These are phyloP conservation scores for Dalechampia spathulata DNA, from an alignment of 441 rosid genomes.

Conservation along the genomic window DNA sequence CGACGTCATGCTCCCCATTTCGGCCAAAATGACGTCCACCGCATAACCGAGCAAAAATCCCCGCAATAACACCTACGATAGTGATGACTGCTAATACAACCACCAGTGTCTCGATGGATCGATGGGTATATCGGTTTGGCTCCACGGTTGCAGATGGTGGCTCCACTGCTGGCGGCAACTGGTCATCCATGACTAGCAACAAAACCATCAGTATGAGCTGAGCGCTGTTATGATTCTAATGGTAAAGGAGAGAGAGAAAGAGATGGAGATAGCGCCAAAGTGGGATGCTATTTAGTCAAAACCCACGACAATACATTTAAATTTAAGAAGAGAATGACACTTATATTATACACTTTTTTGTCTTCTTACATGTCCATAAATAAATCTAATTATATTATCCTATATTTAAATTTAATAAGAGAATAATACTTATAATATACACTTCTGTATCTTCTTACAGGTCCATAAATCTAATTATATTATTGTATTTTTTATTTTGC, in stretches of 20 bases:
- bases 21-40: slow-evolving; percentile 69
- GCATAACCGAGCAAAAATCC: slow-evolving; percentile 67
- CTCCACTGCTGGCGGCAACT: slow-evolving; percentile 29
- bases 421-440: too few species aligned
- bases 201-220: slow-evolving; percentile 14
- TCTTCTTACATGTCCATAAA: too few species aligned
- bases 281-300: background rate
- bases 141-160: slow-evolving; percentile 37
- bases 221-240: background rate
- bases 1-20: slow-evolving; percentile 71
- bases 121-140: slow-evolving; percentile 35
- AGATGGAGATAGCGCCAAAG: background rate
- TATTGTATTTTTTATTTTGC: too few species aligned
- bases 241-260: background rate
- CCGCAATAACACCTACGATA: slow-evolving; percentile 62
- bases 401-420: too few species aligned
- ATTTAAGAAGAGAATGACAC: too few species aligned
- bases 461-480: too few species aligned
- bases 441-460: too few species aligned
- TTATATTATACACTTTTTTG: too few species aligned
- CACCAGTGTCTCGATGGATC: slow-evolving; percentile 74
- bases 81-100: slow-evolving; percentile 79
- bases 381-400: too few species aligned
- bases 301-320: too few species aligned
- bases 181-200: slow-evolving; percentile 27